Conservation (phyloP, 495 filamentous ascomycete genomes). For the Penicillium dipodomyicola region DNA sequence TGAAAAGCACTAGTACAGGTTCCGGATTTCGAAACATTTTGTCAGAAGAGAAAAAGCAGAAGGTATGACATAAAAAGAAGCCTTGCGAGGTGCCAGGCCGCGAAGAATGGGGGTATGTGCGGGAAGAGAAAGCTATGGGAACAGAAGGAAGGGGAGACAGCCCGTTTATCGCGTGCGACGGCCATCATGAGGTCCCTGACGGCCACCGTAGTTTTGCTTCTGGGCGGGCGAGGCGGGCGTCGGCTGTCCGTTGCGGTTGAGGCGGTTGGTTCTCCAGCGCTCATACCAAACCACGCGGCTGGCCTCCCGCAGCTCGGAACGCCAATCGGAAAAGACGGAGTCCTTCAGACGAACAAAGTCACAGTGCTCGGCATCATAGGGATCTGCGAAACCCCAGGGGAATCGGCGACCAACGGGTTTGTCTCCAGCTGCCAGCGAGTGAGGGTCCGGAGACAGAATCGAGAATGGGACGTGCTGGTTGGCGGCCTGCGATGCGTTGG, state of each 20-base stretch:
- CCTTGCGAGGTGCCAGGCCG: conserved; percentile 19
- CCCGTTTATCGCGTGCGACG: conserved; percentile 34
- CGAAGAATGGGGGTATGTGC: conserved; percentile 27
- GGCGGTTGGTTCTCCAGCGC: conserved; percentile 80
- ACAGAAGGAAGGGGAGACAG: conserved; percentile 14
- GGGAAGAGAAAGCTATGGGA: conserved; percentile 32
- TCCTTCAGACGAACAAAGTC: conserved; percentile 92
- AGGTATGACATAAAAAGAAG: conserved; percentile 26
- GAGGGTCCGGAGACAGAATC: conserved; percentile 88
- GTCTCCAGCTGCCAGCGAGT: conserved; percentile 64
- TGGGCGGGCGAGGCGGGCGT: conserved; percentile 15
- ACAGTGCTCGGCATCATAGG: conserved; percentile 85
- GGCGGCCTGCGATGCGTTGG: conserved; percentile 23
- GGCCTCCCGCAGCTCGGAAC: conserved; percentile 83
- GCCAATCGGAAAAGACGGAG: conserved; percentile 89
- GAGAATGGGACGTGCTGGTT: conserved; percentile 70
- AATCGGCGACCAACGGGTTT: conserved; percentile 74
- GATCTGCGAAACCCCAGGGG: conserved; percentile 95
- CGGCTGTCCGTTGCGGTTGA: conserved; percentile 46
- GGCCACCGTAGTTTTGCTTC: conserved; percentile 28
- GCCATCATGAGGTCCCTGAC: conserved; percentile 34
- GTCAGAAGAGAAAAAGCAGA: conserved; percentile 17
- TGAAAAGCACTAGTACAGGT: conserved; percentile 9
- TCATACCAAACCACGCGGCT: conserved; percentile 96
- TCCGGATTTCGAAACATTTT: conserved; percentile 7